These are phyloP conservation scores for Phytophthora cactorum DNA, from an alignment of 352 stramenopile genomes.

Conservation along the genomic window DNA sequence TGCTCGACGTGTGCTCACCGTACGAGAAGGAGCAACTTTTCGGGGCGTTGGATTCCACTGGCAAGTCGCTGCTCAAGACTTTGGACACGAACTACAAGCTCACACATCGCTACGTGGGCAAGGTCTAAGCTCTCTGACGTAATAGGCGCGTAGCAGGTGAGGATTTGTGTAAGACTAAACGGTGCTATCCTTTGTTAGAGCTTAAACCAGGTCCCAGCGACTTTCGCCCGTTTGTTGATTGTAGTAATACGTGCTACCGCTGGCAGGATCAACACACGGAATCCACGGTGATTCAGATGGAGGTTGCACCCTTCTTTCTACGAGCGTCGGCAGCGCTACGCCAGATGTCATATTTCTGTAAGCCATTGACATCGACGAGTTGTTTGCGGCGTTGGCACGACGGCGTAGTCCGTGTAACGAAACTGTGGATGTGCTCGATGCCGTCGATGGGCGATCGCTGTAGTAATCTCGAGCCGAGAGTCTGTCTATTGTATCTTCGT, in stretches of 20 bases:
- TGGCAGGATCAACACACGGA: constrained; percentile 62
- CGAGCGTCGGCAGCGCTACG: constrained; percentile 5
- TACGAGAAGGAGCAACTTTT: constrained; percentile 90
- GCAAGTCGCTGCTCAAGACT: constrained; percentile 87
- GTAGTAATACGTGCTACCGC: constrained; percentile 71
- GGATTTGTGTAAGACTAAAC: constrained; percentile 37
- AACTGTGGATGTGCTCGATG: constrained; percentile 35
- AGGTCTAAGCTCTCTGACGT: constrained; percentile 56
- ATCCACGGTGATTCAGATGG: constrained; percentile 46
- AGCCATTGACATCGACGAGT: constrained; percentile 15
- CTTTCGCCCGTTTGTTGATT: constrained; percentile 80
- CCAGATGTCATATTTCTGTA: constrained; percentile 9
- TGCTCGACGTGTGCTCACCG: constrained; percentile 85
- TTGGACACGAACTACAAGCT: constrained; percentile 89
- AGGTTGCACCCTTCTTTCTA: constrained; percentile 11
- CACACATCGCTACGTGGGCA: constrained; percentile 85
- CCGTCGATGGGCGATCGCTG: constrained; percentile 34
- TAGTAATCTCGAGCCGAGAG: constrained; percentile 33
- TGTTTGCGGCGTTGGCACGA: constrained; percentile 16
- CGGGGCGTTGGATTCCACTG: constrained; percentile 75
- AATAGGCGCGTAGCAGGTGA: constrained; percentile 15
- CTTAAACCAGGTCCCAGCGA: constrained; percentile 51
- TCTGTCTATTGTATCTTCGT: constrained; percentile 31
- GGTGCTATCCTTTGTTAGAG: constrained; percentile 19
- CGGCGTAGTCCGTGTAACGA: constrained; percentile 33